These are phyloP conservation scores for Simplicillium sp. DNA, from an alignment of 2,329 filamentous ascomycete genomes.

Conservation along the genomic window DNA sequence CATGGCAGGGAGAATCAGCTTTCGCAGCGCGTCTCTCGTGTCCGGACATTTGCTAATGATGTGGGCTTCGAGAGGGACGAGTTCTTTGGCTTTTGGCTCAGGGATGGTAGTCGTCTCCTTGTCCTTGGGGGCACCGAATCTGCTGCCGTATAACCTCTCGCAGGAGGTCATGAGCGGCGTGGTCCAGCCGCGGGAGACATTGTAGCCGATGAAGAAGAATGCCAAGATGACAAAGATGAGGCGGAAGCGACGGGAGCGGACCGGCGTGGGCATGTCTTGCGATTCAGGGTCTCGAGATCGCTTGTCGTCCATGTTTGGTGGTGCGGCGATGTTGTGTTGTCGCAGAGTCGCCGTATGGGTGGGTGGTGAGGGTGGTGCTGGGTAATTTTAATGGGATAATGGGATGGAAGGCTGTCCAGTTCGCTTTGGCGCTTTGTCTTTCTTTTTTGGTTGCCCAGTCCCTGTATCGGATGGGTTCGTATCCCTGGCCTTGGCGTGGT, in stretches of 20 bases:
- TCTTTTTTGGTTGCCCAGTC: no score
- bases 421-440: no score
- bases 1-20: conserved; percentile 82
- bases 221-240: conserved; percentile 13
- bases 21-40: conserved; percentile 69
- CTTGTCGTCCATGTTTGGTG: conserved; percentile 22
- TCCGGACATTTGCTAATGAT: conserved; percentile 98
- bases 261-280: conserved; percentile 8
- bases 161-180: conserved; percentile 4
- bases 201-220: conserved; percentile 14
- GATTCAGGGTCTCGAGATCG: conserved; percentile 9
- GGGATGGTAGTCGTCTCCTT: conserved; percentile 1
- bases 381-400: neutral
- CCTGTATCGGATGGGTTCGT: no score
- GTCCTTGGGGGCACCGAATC: conserved; percentile 3
- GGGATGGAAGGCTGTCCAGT: conserved; percentile 2
- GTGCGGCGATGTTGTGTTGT: neutral
- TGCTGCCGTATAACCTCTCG: neutral
- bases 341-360: neutral
- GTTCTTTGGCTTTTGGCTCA: conserved; percentile 10
- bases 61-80: conserved; percentile 80
- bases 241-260: conserved; percentile 14
- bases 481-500: no score
- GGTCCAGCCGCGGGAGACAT: neutral
- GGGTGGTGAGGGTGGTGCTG: conserved; percentile 5